Evolutionary conservation across 2,329 filamentous ascomycete genomes (phyloP), one percentile per base, ranked within the genome.

Genomic region (Coleophoma eucalyptorum): DNA sequence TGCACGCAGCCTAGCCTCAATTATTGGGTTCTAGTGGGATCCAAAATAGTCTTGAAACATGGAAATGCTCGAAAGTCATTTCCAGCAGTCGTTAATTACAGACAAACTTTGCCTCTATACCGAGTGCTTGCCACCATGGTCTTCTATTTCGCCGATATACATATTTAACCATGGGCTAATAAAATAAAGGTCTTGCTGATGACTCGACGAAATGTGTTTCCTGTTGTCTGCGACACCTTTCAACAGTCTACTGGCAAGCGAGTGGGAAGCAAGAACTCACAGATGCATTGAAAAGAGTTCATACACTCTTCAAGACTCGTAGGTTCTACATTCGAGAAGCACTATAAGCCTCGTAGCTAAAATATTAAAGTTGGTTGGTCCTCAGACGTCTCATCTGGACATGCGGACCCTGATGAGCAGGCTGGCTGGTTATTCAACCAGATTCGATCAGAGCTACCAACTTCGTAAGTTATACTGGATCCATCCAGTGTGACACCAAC

Each of bases 331-430:
- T n/a, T 19, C 10, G 11, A 18, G 7, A 13, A 18, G 12, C 19
- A 13, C 10, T 16, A n/a, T 18, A 16, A 20, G 13, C 4, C 12
- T 12, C 5, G n/a, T 19, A 38, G 20, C 26, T 37, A 31, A 20
- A 19, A 21, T n/a, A 26, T 37, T 5, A 21, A 26, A 60, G 55
- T 50, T 16, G 59, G 57, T n/a, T 65, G 60, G 61, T 47, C 16
- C n/a, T 32, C 56, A 16, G 51, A 56, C 16, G 43, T 45, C 18
- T 44, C 49, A 5, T 53, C 43, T 16, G 56, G 57, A 5, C 64
- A 67, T 46, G 62, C 52, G n/a, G 65, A 67, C 40, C 62, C 65
- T 16, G 60, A 63, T 6, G 65, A 68, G 38, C 62, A 63, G 40
- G 40, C 62, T 2, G 51, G 48, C 2, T 64, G 60, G 60, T 51